phyloP scores from a whole-genome alignment of 2,329 filamentous ascomycete species.

The Venturia aucupariae region DNA sequence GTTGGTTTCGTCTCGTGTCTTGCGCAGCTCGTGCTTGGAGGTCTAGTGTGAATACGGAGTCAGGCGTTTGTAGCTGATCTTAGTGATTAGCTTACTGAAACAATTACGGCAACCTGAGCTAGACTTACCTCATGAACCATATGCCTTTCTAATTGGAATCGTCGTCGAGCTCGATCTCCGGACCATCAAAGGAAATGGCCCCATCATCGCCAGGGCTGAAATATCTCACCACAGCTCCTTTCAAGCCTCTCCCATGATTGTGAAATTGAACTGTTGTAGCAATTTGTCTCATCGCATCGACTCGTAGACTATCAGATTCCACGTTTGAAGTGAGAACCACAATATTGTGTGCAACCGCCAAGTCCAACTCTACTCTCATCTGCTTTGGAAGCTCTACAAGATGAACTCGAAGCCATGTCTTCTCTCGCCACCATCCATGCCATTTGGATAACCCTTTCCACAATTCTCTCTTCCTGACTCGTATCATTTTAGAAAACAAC shows the following conservation, averaged over 20 bases:
- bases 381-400: neutral
- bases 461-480: neutral
- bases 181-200: neutral
- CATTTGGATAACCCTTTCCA: neutral
- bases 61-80: too few relatives aligned
- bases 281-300: neutral
- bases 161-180: neutral
- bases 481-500: neutral
- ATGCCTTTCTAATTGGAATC: neutral
- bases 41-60: too few relatives aligned
- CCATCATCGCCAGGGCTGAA: too few relatives aligned
- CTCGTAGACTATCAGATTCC: neutral
- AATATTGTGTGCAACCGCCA: neutral
- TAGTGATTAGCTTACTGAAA: too few relatives aligned
- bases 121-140: too few relatives aligned
- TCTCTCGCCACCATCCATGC: neutral
- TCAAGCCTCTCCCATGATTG: neutral
- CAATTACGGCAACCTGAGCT: too few relatives aligned
- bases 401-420: neutral
- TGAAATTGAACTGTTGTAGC: neutral
- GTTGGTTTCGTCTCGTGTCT: too few relatives aligned
- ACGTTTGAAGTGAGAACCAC: neutral
- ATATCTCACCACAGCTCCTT: neutral
- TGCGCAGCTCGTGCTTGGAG: too few relatives aligned
- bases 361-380: neutral